Conservation (phyloP, 805 yeast genomes). For the Candida succiphila region DNA sequence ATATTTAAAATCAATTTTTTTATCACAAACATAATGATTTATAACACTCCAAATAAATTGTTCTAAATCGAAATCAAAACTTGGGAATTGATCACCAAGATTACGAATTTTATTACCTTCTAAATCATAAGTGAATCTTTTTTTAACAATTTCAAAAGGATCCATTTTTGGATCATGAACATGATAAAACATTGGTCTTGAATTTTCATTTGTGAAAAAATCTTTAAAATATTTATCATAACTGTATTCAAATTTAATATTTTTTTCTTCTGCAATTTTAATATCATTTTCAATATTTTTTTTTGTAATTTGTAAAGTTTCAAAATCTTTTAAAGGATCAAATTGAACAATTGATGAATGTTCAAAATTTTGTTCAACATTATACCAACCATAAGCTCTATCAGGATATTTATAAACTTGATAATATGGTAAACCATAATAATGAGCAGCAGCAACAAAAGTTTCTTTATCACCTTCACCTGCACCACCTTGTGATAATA, state of each 20-base stretch:
- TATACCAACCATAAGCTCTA: constrained; percentile 23
- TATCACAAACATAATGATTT: constrained; percentile 23
- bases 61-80: constrained; percentile 22
- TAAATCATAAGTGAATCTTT: constrained; percentile 17
- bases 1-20: constrained; percentile 6
- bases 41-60: constrained; percentile 22
- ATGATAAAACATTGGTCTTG: constrained; percentile 28
- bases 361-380: constrained; percentile 19
- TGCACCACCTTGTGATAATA: constrained; percentile 47
- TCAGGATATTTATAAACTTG: constrained; percentile 36
- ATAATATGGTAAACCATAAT: constrained; percentile 37
- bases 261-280: constrained; percentile 8
- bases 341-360: constrained; percentile 26
- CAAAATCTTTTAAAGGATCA: constrained; percentile 22
- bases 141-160: constrained; percentile 30
- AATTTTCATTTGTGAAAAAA: constrained; percentile 17
- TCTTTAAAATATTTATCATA: constrained; percentile 17
- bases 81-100: constrained; percentile 24
- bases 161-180: constrained; percentile 47
- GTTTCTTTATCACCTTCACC: constrained; percentile 83
- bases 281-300: constrained; percentile 12
- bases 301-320: constrained; percentile 15
- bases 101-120: constrained; percentile 22
- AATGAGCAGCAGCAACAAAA: constrained; percentile 59
- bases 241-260: constrained; percentile 13